Evolutionary conservation across 2,329 filamentous ascomycete species (phyloP).

Genomic region (Huntiella moniliformis): DNA sequence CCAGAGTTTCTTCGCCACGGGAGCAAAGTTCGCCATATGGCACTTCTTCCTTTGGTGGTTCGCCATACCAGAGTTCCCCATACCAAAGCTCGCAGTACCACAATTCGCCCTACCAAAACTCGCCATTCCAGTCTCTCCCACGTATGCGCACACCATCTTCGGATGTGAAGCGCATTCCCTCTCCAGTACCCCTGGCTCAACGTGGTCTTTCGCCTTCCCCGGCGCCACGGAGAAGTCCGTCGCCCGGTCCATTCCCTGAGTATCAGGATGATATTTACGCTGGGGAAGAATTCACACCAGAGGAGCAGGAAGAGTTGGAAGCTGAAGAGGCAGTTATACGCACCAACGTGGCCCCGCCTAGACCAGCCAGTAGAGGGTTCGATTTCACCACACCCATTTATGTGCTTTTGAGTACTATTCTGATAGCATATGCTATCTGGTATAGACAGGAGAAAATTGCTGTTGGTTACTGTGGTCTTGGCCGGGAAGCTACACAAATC

Average conservation of each 20-base stretch:
- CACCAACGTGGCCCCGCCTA: conserved; percentile 25
- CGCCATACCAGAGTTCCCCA: no score
- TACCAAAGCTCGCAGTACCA: background rate
- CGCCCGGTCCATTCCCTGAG: conserved; percentile 10
- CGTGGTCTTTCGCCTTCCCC: conserved; percentile 10
- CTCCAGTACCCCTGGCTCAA: conserved; percentile 5
- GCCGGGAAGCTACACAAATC: conserved; percentile 36
- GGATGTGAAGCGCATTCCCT: conserved; percentile 2
- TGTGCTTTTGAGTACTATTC: conserved; percentile 49
- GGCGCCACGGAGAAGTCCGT: conserved; percentile 9
- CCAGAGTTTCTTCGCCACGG: background rate
- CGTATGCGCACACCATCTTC: conserved; percentile 4
- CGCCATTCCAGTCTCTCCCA: background rate
- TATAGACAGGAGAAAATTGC: conserved; percentile 93
- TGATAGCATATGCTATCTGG: conserved; percentile 58
- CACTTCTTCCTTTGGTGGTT: no score
- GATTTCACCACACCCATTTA: conserved; percentile 46
- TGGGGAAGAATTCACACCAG: conserved; percentile 85
- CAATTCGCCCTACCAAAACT: background rate
- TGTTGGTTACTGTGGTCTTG: conserved; percentile 85
- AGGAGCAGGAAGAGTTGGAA: conserved; percentile 68
- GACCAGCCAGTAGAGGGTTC: conserved; percentile 25
- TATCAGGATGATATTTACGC: conserved; percentile 31
- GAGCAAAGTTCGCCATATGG: no score
- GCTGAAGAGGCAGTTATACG: conserved; percentile 43